Evolutionary conservation across 108 stramenopile species (phyloP), one percentile per base, ranked within the genome.

Genomic region (Bacterosira constricta): DNA sequence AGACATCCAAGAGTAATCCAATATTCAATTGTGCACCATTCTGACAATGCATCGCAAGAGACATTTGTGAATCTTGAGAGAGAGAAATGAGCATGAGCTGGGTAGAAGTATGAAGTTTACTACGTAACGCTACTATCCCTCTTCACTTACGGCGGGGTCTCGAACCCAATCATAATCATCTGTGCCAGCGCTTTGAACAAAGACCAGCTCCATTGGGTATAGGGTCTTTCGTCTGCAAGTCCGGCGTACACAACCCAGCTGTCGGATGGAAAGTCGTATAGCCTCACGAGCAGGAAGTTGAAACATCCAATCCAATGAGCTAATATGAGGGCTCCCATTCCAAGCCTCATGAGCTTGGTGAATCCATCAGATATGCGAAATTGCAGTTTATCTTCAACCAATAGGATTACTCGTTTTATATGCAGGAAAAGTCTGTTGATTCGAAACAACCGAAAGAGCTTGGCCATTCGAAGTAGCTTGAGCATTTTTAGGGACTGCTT

Each of bases 81-180:
- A 50, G 3, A 30, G 18, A 13, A 18, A 64, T 31, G 30, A 17
- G 30, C 6, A 57, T 38, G 23, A 7, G 11, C 17, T 15, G 54
- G 37, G 55, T 23, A 0, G 9, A 34, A 37, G 11, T n/a, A 42
- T 42, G 41, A 54, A 15, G 30, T n/a, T 51, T 26, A 51, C 42
- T 13, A 53, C 23, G 3, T 12, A 36, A 27, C 20, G 12, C 13
- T 26, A 13, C 0, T n/a, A 25, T 6, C 37, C 15, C 7, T 55
- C 12, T 34, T 51, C 9, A 79, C 81, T 69, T 49, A 71, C 70
- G 87, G 85, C 10, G 87, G 87, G 6, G 87, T 88, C 66, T 88
- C 83, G 61, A 88, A 88, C 26, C 87, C 87, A 60, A 88, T 85
- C 83, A 83, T 85, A 29, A 88, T 85, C 87, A 88, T 88, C 42